Base-by-base conservation (phyloP, 106 monocot species). In the Acanthochlamys bracteata region DNA sequence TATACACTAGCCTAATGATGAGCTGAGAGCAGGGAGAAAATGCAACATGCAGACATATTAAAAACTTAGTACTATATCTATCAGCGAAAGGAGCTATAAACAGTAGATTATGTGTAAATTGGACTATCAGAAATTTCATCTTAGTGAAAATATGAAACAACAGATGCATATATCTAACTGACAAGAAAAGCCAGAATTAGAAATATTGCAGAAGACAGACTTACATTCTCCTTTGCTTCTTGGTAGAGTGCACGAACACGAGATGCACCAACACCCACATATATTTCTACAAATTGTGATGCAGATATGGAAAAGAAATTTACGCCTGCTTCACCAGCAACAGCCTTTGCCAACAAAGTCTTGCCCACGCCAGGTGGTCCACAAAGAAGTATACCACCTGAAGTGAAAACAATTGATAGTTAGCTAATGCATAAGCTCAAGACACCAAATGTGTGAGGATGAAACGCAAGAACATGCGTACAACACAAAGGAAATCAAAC, bases 221-320 rank as follows among this genome's bases (percentile, higher is more conserved):
- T 80, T 76, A 91, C 91, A 76, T 91, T 91, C 49, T 91, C 91
- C 66, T 68, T 86, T 69, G 91, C 91, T 75, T 91, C 91, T 69
- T 91, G 83, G 64, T 91, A 91, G 57, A 91, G 81, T 74, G 86
- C 86, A 69, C 91, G 80, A 24, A 91, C 91, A 71, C 91, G 91
- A 65, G 91, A 91, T 57, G 91, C 91, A 74, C 91, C 91, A 72
- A 91, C 91, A 69, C 86, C 91, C 66, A 91, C 91, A 72, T 91
- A 91, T 74, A 91, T 91, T 77, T 91, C 91, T 25, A 91, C 91
- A 84, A 91, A 91, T 43, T 91, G 91, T 15, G 86, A 91, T 33
- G 91, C 91, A 68, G 91, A 91, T 74, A 91, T 91, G 21, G 91
- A 91, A 70, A 91, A 91, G 68, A 91, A 91, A 59, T 91, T 91